Percentiles rank a stretch among this genome's conserved stretches.
Evolutionary conservation across 2,329 filamentous ascomycete genomes (phyloP).

Genomic region (Aspergillus phoenicis): DNA sequence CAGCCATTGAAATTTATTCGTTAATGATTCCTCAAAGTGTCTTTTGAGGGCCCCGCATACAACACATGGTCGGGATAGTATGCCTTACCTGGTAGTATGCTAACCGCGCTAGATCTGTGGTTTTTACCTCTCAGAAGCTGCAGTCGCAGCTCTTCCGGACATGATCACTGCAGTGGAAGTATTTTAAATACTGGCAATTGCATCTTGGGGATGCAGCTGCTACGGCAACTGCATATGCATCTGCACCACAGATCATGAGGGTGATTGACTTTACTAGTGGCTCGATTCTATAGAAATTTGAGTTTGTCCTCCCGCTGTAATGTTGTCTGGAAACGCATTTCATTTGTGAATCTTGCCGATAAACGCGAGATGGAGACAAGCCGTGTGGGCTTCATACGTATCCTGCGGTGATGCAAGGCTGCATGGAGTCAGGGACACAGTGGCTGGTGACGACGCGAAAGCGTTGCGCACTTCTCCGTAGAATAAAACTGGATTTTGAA

Average conservation of each 20-base stretch:
- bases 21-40: too few species aligned
- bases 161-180: background rate
- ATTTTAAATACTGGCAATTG: background rate
- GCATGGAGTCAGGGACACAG: background rate
- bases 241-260: background rate
- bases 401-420: background rate
- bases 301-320: background rate
- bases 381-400: background rate
- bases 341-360: slow-evolving; percentile 7
- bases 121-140: too few species aligned
- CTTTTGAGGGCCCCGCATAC: too few species aligned
- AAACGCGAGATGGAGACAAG: background rate
- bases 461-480: background rate
- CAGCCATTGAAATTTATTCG: too few species aligned
- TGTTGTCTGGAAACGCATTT: background rate
- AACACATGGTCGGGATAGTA: too few species aligned
- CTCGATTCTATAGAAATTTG: slow-evolving; percentile 1
- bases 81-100: too few species aligned
- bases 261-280: slow-evolving; percentile 5
- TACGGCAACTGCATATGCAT: background rate
- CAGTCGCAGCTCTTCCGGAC: too few species aligned
- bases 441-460: background rate
- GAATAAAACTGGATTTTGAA: background rate
- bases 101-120: too few species aligned
- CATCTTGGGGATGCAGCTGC: background rate